Conservation (phyloP, 2,329 filamentous ascomycete species). For the Aspergillus sp. region DNA sequence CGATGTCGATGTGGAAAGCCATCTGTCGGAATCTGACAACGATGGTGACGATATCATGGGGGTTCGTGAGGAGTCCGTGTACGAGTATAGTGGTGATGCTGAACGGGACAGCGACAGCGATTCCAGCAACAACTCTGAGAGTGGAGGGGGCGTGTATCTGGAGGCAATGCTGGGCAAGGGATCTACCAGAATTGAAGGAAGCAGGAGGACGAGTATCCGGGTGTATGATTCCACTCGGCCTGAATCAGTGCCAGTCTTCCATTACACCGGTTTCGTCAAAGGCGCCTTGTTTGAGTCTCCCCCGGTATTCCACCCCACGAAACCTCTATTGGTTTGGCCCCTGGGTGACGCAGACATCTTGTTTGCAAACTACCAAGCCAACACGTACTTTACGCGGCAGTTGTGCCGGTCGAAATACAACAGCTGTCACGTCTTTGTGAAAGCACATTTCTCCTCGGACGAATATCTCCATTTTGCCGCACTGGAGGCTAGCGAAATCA, state of each 20-base stretch:
- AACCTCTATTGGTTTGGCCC: slow-evolving; percentile 10
- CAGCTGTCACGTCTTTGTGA: slow-evolving; percentile 10
- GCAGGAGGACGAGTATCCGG: not conserved
- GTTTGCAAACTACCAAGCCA: slow-evolving; percentile 8
- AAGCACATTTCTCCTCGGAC: slow-evolving; percentile 3
- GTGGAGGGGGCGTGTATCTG: not conserved
- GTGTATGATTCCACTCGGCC: not conserved
- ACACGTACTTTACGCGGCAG: slow-evolving; percentile 8
- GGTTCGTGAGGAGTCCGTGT: too few relatives aligned
- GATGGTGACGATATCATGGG: too few relatives aligned
- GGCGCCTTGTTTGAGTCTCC: slow-evolving; percentile 8
- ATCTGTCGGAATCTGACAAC: too few relatives aligned
- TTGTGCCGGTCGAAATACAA: not conserved
- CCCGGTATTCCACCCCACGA: slow-evolving; percentile 3
- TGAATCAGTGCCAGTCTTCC: not conserved
- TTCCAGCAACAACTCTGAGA: not conserved
- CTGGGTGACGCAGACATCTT: slow-evolving; percentile 1
- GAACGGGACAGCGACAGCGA: not conserved
- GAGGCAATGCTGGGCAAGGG: not conserved
- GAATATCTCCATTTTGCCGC: slow-evolving; percentile 11
- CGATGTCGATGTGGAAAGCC: not conserved
- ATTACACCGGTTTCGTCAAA: not conserved
- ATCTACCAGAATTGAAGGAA: not conserved
- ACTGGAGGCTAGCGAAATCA: slow-evolving; percentile 1
- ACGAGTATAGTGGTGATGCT: too few relatives aligned